Percentiles rank a stretch among this genome's conserved stretches.
phyloP scores from a whole-genome alignment of 2,329 filamentous ascomycete genomes.

The Exophiala bonariae region DNA sequence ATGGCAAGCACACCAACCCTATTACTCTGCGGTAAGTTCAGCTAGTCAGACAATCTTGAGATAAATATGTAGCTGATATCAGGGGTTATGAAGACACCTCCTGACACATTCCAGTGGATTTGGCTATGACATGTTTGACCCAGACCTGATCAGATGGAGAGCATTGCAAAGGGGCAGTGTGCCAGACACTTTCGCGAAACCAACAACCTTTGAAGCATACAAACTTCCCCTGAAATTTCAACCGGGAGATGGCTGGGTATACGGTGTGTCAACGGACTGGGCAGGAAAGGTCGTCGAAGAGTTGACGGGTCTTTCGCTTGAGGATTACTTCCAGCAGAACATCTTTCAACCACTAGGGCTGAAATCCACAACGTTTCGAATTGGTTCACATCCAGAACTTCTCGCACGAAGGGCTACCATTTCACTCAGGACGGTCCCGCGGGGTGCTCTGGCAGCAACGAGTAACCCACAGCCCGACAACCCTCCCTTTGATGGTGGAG shows the following conservation, averaged over 20 bases:
- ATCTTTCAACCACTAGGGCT: conserved; percentile 50
- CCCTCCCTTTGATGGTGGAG: conserved; percentile 16
- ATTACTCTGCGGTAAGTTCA: conserved; percentile 41
- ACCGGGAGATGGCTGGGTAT: conserved; percentile 62
- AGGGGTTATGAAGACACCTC: too few relatives aligned
- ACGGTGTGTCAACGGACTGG: conserved; percentile 57
- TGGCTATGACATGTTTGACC: conserved; percentile 44
- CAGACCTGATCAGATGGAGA: conserved; percentile 44
- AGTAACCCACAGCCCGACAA: not conserved
- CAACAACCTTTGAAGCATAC: conserved; percentile 38
- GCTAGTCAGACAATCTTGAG: conserved; percentile 10
- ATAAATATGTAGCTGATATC: too few relatives aligned
- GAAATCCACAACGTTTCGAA: conserved; percentile 56
- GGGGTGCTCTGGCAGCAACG: not conserved
- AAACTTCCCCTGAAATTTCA: conserved; percentile 60
- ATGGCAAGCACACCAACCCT: conserved; percentile 38
- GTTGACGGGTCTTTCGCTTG: conserved; percentile 41
- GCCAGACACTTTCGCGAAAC: conserved; percentile 34
- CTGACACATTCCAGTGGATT: conserved; percentile 54
- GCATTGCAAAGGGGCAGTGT: conserved; percentile 32
- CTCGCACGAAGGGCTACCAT: conserved; percentile 2
- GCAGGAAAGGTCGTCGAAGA: conserved; percentile 50
- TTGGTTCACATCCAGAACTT: conserved; percentile 35
- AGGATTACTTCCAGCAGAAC: conserved; percentile 49
- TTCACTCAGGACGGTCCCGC: not conserved